phyloP scores from a whole-genome alignment of 768 basidiomycete genomes.

The Phylloporus sp. region DNA sequence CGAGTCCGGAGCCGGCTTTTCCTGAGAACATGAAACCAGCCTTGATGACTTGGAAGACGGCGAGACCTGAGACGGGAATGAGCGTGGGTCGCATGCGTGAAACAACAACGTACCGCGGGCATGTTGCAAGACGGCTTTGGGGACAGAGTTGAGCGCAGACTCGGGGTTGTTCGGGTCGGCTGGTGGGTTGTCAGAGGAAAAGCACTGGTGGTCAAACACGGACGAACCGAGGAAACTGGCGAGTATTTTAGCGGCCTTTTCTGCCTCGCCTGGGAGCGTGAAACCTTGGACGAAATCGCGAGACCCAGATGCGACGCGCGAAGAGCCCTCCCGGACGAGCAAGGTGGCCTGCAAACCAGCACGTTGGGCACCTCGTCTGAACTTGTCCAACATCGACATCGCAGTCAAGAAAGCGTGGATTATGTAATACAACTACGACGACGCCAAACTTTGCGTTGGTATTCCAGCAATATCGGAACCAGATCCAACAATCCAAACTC shows the following conservation, averaged over 20 bases:
- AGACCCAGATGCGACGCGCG: conserved; percentile 68
- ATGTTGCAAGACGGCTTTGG: conserved; percentile 83
- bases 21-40: conserved; percentile 95
- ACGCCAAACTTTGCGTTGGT: conserved; percentile 74
- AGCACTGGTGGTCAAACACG: background rate
- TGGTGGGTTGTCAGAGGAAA: conserved; percentile 26
- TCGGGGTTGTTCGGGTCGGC: conserved; percentile 84
- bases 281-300: conserved; percentile 81
- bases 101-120: conserved; percentile 63
- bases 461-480: conserved; percentile 81
- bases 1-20: conserved; percentile 88
- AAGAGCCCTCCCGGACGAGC: conserved; percentile 61
- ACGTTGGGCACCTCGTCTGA: conserved; percentile 73
- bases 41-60: conserved; percentile 90
- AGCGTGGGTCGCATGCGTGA: background rate
- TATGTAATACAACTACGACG: background rate
- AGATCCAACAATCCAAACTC: conserved; percentile 86
- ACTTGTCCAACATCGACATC: conserved; percentile 72
- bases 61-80: conserved; percentile 56
- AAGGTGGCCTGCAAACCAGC: conserved; percentile 77
- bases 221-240: conserved; percentile 78
- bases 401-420: background rate
- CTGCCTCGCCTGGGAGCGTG: conserved; percentile 85
- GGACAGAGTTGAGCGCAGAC: conserved; percentile 90
- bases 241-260: conserved; percentile 90